Base-by-base conservation (phyloP, 2,329 filamentous ascomycete species). In the Rhinocladiella mackenziei region DNA sequence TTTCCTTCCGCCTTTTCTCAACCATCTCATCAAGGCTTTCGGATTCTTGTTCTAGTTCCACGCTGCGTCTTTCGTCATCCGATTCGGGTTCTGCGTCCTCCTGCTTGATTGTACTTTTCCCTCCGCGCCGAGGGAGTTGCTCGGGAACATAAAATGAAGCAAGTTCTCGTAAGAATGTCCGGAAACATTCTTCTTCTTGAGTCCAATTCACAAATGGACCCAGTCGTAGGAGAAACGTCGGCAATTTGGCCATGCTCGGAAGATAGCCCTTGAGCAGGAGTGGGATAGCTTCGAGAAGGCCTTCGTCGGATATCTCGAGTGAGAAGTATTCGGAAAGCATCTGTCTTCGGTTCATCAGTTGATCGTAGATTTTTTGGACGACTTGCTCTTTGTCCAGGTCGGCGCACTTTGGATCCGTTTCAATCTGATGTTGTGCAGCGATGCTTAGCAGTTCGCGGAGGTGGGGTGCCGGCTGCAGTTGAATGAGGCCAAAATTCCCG, bases 251-350 rank as follows among this genome's bases (percentile, higher is more conserved):
- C 45, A 97, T 69, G 4, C 82, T 81, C 0, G 92, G 94, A 5
- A 80, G 84, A 62, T 98, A 98, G 1, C 88, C 89, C 65, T 89
- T 95, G 33, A 94, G 66, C 25, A 98, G 72, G 6, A 98, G 72
- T 0, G 92, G 94, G 11, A 98, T 83, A 20, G 81, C 81, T 34
- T 83, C 65, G 2, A 98, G 71, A 40, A 91, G 78, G 9, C 89
- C 91, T 0, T 84, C 73, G 1, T 82, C 78, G 0, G 85, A 85
- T 25, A 98, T 81, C 42, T 91, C 82, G 32, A 98, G 69, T 1
- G 83, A 84, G 64, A 98, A 97, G 65, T 98, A 98, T 65, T 98
- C 92, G 2, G 77, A 72, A 1, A 98, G 76, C 86, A 98, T 94
- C 58, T 91, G 84, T 25, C 85, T 76, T 8, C 84, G 78, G 53